Conservation (phyloP, 2,329 filamentous ascomycete species). For the Xylaria sp. region DNA sequence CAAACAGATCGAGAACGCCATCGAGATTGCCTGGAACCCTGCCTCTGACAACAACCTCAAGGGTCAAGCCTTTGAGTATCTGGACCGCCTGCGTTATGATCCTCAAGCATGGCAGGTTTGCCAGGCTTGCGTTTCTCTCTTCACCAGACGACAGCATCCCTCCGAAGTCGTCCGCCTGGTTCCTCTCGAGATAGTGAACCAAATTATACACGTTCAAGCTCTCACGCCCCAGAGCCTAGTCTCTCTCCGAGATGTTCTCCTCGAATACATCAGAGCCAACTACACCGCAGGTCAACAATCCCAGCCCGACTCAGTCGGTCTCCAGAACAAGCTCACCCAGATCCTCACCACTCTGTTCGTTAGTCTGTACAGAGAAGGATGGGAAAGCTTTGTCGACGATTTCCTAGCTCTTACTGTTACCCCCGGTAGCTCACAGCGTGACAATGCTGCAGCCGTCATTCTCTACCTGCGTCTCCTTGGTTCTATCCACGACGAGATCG, state of each 20-base stretch:
- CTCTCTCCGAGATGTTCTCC: conserved; percentile 81
- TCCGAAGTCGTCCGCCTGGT: conserved; percentile 89
- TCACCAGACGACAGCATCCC: conserved; percentile 78
- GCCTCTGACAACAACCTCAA: conserved; percentile 79
- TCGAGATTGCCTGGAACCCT: conserved; percentile 91
- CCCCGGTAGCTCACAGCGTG: conserved; percentile 66
- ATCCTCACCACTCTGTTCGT: conserved; percentile 95
- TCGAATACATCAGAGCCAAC: conserved; percentile 80
- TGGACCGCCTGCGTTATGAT: conserved; percentile 81
- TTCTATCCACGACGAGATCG: conserved; percentile 96
- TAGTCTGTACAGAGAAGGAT: conserved; percentile 83
- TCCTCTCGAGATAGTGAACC: conserved; percentile 92
- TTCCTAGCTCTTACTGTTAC: conserved; percentile 79
- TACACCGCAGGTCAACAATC: conserved; percentile 71
- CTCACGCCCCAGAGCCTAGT: conserved; percentile 77
- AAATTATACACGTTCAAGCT: conserved; percentile 82
- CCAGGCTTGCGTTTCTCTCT: conserved; percentile 86
- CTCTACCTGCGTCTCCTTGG: conserved; percentile 89
- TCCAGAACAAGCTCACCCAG: conserved; percentile 98
- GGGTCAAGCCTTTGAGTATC: conserved; percentile 82
- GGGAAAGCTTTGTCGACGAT: conserved; percentile 92
- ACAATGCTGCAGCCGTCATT: conserved; percentile 80
- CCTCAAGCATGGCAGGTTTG: conserved; percentile 91
- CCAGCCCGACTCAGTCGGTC: conserved; percentile 73
- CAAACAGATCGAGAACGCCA: conserved; percentile 86